Base-by-base conservation (phyloP, 2,329 filamentous ascomycete species). In the Phialemonium atrogriseum region DNA sequence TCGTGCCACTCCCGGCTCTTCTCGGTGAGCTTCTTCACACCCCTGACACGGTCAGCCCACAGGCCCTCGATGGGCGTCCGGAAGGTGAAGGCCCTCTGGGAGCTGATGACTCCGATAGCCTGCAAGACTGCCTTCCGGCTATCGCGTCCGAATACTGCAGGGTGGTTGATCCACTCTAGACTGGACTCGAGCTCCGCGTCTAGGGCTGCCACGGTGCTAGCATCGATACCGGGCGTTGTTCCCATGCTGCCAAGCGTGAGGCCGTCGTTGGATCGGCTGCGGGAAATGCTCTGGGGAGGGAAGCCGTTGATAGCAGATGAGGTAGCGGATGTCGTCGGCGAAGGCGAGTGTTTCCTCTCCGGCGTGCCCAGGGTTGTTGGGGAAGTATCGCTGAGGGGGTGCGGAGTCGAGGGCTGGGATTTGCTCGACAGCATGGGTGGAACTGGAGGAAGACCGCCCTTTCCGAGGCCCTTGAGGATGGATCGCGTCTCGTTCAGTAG, bases 151-250 rank as follows among this genome's bases (percentile, higher is more conserved):
- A 98, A 98, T 3, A 96, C 85, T 2, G 88, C 88, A 2, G 91
- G 91, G 50, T 98, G 91, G 52, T 83, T 87, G 57, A 98, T 96
- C 91, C 91, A 98, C 59, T 98, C 91, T 11, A 98, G 65, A 30
- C 84, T 85, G 20, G 84, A 76, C 54, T 94, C 86, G 20, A 98
- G 73, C 56, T 98, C 91, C 1, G 84, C 76, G 54, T 98, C 91
- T 12, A 98, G 75, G 3, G 91, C 88, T 15, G 77, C 68, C 48
- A 96, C 89, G 0, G 84, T 91, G 21, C 68, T 69, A 5, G 74
- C 61, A 49, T 98, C 91, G 34, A 98, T 89, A n/a, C 86, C 84
- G 6, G 78, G 73, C 7, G 59, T 48, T 8, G 52, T 57, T 29
- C 47, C 43, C 44, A 50, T 50, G 24, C 41, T 18, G 61, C 73